These are phyloP conservation scores for Lachancea mirantina DNA, from an alignment of 805 yeast genomes.

Conservation along the genomic window DNA sequence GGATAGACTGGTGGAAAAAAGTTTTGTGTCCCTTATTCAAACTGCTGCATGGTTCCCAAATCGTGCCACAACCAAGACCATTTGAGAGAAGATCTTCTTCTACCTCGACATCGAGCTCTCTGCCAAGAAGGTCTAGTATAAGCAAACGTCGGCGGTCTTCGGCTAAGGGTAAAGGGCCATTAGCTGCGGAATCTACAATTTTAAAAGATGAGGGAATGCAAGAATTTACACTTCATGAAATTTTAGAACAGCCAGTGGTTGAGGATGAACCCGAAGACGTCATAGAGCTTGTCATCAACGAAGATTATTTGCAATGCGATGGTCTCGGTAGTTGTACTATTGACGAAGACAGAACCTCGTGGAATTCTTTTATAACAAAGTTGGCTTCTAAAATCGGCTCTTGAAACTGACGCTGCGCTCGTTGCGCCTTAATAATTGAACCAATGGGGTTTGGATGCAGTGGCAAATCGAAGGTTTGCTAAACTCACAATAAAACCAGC, in stretches of 20 bases:
- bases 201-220: constrained; percentile 30
- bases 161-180: constrained; percentile 23
- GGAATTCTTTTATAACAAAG: not conserved
- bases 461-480: too few species aligned
- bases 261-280: constrained; percentile 12
- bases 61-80: not conserved
- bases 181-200: constrained; percentile 27
- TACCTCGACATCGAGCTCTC: constrained; percentile 3
- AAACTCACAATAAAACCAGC: too few species aligned
- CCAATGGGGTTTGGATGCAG: too few species aligned
- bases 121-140: constrained; percentile 12
- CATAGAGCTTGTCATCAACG: constrained; percentile 21
- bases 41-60: constrained; percentile 4
- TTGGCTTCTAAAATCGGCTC: not conserved
- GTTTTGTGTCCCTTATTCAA: constrained; percentile 5
- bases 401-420: too few species aligned
- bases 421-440: too few species aligned
- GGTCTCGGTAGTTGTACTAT: too few species aligned
- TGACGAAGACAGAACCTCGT: too few species aligned
- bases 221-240: constrained; percentile 29
- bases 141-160: constrained; percentile 26
- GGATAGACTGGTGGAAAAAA: constrained; percentile 26
- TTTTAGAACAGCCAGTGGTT: constrained; percentile 22
- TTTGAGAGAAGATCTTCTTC: constrained; percentile 4
- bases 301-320: constrained; percentile 24